These are phyloP conservation scores for Hypoxylon fragiforme DNA, from an alignment of 495 filamentous ascomycete species.

Conservation along the genomic window DNA sequence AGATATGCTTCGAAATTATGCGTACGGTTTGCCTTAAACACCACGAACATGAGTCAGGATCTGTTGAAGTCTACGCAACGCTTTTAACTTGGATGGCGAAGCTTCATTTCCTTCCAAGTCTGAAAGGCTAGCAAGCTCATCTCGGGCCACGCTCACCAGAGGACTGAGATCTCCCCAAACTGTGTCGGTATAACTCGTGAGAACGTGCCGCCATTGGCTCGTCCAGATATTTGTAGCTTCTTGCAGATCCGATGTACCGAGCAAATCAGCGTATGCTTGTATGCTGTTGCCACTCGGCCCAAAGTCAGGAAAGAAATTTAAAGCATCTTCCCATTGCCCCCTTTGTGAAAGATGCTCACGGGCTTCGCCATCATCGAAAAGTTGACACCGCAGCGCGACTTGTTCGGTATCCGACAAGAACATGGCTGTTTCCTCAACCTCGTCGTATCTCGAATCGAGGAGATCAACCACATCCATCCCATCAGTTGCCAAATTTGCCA, in stretches of 20 bases:
- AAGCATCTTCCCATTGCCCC: conserved; percentile 43
- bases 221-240: conserved; percentile 53
- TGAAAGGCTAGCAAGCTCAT: conserved; percentile 54
- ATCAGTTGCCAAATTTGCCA: conserved; percentile 31
- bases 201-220: conserved; percentile 62
- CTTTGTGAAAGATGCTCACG: neutral
- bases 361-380: conserved; percentile 36
- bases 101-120: conserved; percentile 5
- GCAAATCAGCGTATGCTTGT: conserved; percentile 19
- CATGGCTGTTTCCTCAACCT: conserved; percentile 29
- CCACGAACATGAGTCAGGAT: conserved; percentile 30
- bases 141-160: conserved; percentile 63
- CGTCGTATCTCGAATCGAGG: conserved; percentile 32
- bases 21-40: neutral
- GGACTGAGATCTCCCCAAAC: conserved; percentile 75
- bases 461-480: conserved; percentile 51
- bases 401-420: conserved; percentile 29
- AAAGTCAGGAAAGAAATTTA: conserved; percentile 49
- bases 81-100: conserved; percentile 13
- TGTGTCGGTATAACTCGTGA: conserved; percentile 71
- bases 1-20: neutral
- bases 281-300: conserved; percentile 17
- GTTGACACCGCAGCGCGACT: conserved; percentile 35
- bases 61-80: conserved; percentile 32
- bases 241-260: conserved; percentile 40